A percentile compares a stretch with the other conserved stretches of the same genome.
Conservation (phyloP, 2,329 filamentous ascomycete genomes). For the Blastomyces emzantsi region DNA sequence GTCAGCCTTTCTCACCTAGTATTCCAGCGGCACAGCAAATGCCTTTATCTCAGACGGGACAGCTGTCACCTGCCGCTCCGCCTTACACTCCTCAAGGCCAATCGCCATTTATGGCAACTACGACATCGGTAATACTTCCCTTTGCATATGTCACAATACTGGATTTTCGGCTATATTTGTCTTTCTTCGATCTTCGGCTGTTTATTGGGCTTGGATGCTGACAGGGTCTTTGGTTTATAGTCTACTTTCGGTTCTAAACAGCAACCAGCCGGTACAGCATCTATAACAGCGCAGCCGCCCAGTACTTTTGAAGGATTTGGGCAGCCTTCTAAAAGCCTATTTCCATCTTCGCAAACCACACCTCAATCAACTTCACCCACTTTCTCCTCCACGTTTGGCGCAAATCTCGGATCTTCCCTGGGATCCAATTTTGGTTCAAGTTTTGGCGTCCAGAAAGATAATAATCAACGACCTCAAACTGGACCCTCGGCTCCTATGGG, state of each 20-base stretch:
- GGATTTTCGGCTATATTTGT: not conserved
- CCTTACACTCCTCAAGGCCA: constrained; percentile 12
- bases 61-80: constrained; percentile 15
- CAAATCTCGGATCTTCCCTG: constrained; percentile 5
- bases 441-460: not conserved
- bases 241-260: not conserved
- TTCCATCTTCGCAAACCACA: constrained; percentile 1
- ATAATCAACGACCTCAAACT: not conserved
- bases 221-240: not conserved
- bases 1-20: not conserved
- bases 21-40: not conserved
- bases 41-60: not conserved
- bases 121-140: constrained; percentile 1
- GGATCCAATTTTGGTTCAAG: not conserved
- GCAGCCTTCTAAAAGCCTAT: constrained; percentile 2
- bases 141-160: not conserved
- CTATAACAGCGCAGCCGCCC: not conserved
- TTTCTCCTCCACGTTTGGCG: constrained; percentile 8
- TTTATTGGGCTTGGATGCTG: not conserved
- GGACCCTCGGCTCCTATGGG: constrained; percentile 3
- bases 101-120: constrained; percentile 1
- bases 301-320: not conserved
- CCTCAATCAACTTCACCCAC: constrained; percentile 1
- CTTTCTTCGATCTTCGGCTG: not conserved
- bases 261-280: not conserved